Percentiles rank a stretch among this genome's conserved stretches.
Evolutionary conservation across 2,329 filamentous ascomycete genomes (phyloP).

Genomic region (Immersiporthe knoxdaviesiana): DNA sequence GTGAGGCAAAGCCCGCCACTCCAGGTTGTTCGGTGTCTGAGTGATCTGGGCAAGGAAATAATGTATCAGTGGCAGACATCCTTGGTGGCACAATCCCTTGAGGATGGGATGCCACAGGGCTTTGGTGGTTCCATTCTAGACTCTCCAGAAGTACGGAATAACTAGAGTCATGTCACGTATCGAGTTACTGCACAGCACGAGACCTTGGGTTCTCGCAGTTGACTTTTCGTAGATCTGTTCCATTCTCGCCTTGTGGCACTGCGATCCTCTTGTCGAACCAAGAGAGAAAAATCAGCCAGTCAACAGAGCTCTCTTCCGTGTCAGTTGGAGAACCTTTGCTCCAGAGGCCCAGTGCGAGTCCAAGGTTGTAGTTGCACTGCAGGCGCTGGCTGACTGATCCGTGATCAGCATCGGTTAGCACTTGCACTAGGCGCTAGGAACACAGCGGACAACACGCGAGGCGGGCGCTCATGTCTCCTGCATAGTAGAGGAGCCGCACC

Average conservation of each 20-base stretch:
- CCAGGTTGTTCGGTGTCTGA: background rate
- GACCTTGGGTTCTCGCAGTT: background rate
- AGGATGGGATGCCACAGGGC: background rate
- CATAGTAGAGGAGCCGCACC: slow-evolving; percentile 9
- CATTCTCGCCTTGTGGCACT: background rate
- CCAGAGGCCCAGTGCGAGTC: background rate
- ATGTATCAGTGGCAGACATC: background rate
- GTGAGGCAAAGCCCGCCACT: background rate
- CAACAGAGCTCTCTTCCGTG: background rate
- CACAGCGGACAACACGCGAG: background rate
- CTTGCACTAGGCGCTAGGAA: slow-evolving; percentile 1
- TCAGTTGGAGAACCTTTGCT: background rate
- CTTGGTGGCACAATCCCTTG: background rate
- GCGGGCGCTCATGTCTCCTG: background rate
- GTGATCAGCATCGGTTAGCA: slow-evolving; percentile 6
- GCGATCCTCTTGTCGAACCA: background rate
- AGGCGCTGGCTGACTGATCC: slow-evolving; percentile 12
- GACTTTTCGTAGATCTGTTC: background rate
- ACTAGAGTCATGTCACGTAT: background rate
- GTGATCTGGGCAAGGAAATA: background rate
- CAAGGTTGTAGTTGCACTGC: background rate
- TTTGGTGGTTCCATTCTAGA: background rate
- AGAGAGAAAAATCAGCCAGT: background rate
- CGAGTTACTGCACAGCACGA: background rate
- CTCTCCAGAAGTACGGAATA: background rate